These are phyloP conservation scores for Coniosporium apollinis DNA, from an alignment of 495 filamentous ascomycete species.

Conservation along the genomic window DNA sequence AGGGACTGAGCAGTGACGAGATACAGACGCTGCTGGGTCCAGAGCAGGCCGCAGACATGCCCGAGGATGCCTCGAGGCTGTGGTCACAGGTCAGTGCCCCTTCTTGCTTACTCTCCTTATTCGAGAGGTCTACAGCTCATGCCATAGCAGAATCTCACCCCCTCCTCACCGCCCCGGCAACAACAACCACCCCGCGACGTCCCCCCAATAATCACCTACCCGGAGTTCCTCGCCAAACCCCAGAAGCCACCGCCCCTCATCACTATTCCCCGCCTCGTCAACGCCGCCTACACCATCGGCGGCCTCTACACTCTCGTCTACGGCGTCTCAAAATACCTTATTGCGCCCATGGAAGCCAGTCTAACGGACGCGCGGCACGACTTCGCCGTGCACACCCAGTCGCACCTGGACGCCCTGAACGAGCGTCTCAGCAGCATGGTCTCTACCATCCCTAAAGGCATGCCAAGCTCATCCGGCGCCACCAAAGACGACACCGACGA, in stretches of 20 bases:
- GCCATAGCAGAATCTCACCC: too few species aligned
- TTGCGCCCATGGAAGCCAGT: slow-evolving; percentile 65
- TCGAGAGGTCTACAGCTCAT: too few species aligned
- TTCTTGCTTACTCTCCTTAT: too few species aligned
- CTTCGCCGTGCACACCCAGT: slow-evolving; percentile 48
- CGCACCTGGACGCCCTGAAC: slow-evolving; percentile 53
- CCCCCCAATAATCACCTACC: slow-evolving; percentile 92
- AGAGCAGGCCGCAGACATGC: too few species aligned
- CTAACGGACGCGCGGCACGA: slow-evolving; percentile 67
- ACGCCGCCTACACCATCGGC: slow-evolving; percentile 59
- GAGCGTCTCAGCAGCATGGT: slow-evolving; percentile 53
- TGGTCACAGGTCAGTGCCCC: too few species aligned
- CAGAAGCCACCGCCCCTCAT: slow-evolving; percentile 61
- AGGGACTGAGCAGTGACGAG: slow-evolving; percentile 53
- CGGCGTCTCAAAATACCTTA: slow-evolving; percentile 60
- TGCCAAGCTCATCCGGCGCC: slow-evolving; percentile 10
- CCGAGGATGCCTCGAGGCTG: too few species aligned
- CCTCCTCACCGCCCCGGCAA: too few species aligned
- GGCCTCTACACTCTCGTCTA: slow-evolving; percentile 58
- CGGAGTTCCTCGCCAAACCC: slow-evolving; percentile 65
- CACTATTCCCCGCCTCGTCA: slow-evolving; percentile 55
- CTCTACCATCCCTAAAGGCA: slow-evolving; percentile 40
- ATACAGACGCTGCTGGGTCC: slow-evolving; percentile 49
- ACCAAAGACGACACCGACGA: slow-evolving; percentile 19
- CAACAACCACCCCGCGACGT: slow-evolving; percentile 29